Evolutionary conservation across 2,329 filamentous ascomycete genomes (phyloP), one percentile per base, ranked within the genome.

Genomic region (Penicillium rolfsii): DNA sequence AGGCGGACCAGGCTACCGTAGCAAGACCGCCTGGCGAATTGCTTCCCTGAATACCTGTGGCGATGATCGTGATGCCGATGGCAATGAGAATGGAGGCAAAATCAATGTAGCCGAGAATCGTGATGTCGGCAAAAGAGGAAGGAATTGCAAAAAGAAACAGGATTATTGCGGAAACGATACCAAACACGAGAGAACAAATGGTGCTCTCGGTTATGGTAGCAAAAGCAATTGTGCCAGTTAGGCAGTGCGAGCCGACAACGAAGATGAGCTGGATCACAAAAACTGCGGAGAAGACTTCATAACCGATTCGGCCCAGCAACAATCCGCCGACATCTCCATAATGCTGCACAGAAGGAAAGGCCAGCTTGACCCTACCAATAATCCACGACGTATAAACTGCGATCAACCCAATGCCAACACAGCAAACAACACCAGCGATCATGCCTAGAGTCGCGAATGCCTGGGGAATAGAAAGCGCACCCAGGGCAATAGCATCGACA

Each of bases 401-500:
- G 55, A 80, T 63, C 19, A 76, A 49, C 4, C 75, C 74, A 7
- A 77, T 56, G 22, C 79, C 79, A 9, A 82, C 69, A 28, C 71
- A 74, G 62, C 78, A 70, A 64, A 82, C 76, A 40, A 81, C 75
- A 58, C 80, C 80, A 4, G 76, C 74, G 7, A 82, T 75, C 77
- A 82, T 81, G 38, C 80, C 80, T 4, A 82, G 69, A 7, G 73
- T 79, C 2, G 79, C 79, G 55, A 82, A 81, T 30, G 79, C 77
- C 46, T 74, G 76, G 7, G 81, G 79, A 28, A 81, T 73, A 55
- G 79, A 80, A 60, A 82, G 71, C 40, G 75, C 78, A 41, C 81
- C 81, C 28, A 83, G 74, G 7, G 81, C 79, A 61, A 83, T 81
- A 33, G 81, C 80, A 66, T 83, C 81, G 57, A 82, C 81, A 55